phyloP scores from a whole-genome alignment of 495 filamentous ascomycete species.

The Aeminium ludgeri region DNA sequence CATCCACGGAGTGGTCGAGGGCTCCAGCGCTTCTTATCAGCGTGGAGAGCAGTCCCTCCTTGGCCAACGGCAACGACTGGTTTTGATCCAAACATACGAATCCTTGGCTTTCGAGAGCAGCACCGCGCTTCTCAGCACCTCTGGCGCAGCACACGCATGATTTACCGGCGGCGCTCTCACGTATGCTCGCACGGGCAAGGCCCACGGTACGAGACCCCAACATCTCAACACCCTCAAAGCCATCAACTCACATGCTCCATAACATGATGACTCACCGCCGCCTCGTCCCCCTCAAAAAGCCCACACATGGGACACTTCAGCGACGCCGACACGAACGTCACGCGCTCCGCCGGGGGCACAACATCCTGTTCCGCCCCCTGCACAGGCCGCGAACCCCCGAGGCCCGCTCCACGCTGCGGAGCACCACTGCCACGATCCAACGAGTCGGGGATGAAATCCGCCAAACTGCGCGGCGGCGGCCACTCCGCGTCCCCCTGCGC shows the following conservation, averaged over 20 bases:
- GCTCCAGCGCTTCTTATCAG: too few species aligned
- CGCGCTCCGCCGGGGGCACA: background rate
- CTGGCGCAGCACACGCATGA: too few species aligned
- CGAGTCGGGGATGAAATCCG: constrained; percentile 12
- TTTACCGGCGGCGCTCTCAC: too few species aligned
- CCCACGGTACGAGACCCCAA: too few species aligned
- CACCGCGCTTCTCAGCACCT: too few species aligned
- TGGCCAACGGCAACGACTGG: too few species aligned
- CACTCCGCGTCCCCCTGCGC: background rate
- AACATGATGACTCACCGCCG: constrained; percentile 42
- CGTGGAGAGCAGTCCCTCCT: too few species aligned
- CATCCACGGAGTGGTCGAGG: too few species aligned
- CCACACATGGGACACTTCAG: constrained; percentile 42
- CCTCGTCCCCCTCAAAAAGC: constrained; percentile 41
- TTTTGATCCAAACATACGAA: too few species aligned
- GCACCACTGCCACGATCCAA: background rate
- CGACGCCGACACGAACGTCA: constrained; percentile 8
- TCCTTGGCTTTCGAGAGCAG: too few species aligned
- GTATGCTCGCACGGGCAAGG: too few species aligned
- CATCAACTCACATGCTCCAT: constrained; percentile 33
- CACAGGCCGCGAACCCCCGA: background rate
- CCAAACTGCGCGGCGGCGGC: constrained; percentile 7
- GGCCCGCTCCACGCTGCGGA: constrained; percentile 4
- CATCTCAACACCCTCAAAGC: too few species aligned
- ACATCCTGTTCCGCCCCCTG: background rate